Evolutionary conservation across 2,329 filamentous ascomycete genomes (phyloP), one percentile per base, ranked within the genome.

Genomic region (Talaromyces sp.): DNA sequence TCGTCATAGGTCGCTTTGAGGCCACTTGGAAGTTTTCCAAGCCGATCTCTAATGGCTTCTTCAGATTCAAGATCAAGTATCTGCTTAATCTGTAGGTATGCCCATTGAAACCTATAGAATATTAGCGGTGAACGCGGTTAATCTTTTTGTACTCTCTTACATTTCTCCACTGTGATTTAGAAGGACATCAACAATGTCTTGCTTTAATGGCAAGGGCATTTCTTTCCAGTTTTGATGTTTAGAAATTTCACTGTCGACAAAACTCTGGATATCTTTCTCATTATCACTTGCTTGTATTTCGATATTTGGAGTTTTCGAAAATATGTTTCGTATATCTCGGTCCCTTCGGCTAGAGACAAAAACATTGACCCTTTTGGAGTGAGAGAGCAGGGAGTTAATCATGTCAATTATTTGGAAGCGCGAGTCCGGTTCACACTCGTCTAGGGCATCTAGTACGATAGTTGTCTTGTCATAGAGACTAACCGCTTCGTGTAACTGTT

Each of bases 41-140:
- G 65, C 8, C 69, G 66, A 7, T 65, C 34, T 18, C 59, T 36
- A 6, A 75, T 68, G 18, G 68, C 68, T 5, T 52, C 31, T 61
- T 66, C 60, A 9, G 57, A 57, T n/a, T 63, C 4, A 7, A 69
- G 63, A 4, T 67, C 55, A 2, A 72, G 63, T 5, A 74, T 60
- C 56, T 73, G 63, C 8, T 64, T 59, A 53, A 73, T 68, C 62
- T 75, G 73, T 4, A 75, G 59, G 33, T 56, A 65, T 12, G 68
- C 71, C 71, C 72, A 74, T 61, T 72, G 72, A 58, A 75, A 75
- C 73, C 73, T 74, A 30, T 5, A n/a, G 31, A 4, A 31, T 47
- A 40, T 56, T 18, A 56, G 56, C 42, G 14, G 16, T 27, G 18
- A 12, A 12, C 30, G 28, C 10, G 23, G 18, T 4, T 23, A 27